Evolutionary conservation across 352 stramenopile species (phyloP), one percentile per base, ranked within the genome.

Genomic region (Phytophthora chlamydospora): DNA sequence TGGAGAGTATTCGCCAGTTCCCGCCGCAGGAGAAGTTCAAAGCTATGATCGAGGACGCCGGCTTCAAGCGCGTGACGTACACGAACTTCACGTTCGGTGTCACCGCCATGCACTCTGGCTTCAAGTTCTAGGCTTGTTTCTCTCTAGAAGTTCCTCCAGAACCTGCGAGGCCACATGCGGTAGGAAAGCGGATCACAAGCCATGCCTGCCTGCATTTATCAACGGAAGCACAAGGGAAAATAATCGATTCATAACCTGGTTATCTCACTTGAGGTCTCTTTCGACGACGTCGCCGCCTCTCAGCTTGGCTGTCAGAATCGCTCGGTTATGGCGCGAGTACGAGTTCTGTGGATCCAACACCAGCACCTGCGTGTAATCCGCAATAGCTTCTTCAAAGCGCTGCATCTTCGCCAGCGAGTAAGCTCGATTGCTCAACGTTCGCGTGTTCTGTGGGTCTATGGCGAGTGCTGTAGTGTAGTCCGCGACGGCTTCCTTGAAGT

Each of bases 1-100:
- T 99, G 11, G 98, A 99, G 75, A 99, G 93, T 72, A 99, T 99
- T 71, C 91, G 98, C 45, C 97, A 99, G 71, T 99, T 99, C 76
- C 97, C 96, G n/a, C 85, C 90, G 34, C 97, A 99, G 75, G 89
- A 98, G 13, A 85, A 97, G 66, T 96, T 99, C 43, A 83, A 98
- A 68, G 57, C 71, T 14, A 97, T 98, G 86, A 98, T 99, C 62
- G 74, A 95, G 48, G 69, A 87, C 29, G 97, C 87, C n/a, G 97
- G 97, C 35, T 99, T 99, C 76, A 65, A 95, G 62, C 75, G 75
- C 63, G 84, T 97, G 39, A 88, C 85, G 29, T 99, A 98, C 79
- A 95, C 87, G 48, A 99, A 99, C 78, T 95, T 99, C 67, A 99
- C 96, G 17, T 88, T 97, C 56, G 98, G 98, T 49, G 97, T 99